phyloP scores from a whole-genome alignment of 2,329 filamentous ascomycete genomes.

The Xylaria sp. region DNA sequence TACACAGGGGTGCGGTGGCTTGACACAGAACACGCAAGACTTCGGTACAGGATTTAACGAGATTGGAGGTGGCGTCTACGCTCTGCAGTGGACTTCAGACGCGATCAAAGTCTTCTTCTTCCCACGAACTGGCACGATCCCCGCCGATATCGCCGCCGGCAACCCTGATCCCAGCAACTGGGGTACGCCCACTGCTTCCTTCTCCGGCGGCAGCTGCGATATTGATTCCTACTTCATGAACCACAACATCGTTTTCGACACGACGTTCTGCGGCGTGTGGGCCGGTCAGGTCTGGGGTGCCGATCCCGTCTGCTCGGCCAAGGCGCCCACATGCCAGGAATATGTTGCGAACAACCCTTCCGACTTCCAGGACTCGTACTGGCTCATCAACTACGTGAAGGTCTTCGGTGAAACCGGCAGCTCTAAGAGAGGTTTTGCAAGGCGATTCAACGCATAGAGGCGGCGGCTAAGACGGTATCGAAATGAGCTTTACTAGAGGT shows the following conservation, averaged over 20 bases:
- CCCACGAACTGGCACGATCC: conserved; percentile 68
- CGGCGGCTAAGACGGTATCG: conserved; percentile 11
- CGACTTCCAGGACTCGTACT: conserved; percentile 79
- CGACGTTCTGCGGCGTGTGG: conserved; percentile 89
- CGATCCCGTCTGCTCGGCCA: conserved; percentile 66
- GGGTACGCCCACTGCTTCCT: conserved; percentile 74
- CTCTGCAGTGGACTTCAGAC: conserved; percentile 77
- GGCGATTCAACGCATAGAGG: conserved; percentile 42
- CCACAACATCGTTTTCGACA: conserved; percentile 83
- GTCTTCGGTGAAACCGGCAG: conserved; percentile 58
- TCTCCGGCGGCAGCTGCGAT: conserved; percentile 74
- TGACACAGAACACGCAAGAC: conserved; percentile 60
- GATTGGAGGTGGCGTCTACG: conserved; percentile 75
- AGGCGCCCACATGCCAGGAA: conserved; percentile 73
- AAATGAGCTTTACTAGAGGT: conserved; percentile 17
- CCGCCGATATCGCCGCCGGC: conserved; percentile 68
- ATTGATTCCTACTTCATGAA: conserved; percentile 75
- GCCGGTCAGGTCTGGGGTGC: conserved; percentile 75
- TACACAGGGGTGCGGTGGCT: conserved; percentile 69
- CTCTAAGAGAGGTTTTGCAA: conserved; percentile 27
- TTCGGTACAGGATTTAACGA: conserved; percentile 79
- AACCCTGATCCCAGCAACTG: conserved; percentile 74
- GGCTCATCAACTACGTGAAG: conserved; percentile 77
- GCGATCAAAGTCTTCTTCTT: conserved; percentile 87
- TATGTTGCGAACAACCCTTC: conserved; percentile 77